Base-by-base conservation (phyloP, 345 rosid genomes). In the Geranium rotundifolium region DNA sequence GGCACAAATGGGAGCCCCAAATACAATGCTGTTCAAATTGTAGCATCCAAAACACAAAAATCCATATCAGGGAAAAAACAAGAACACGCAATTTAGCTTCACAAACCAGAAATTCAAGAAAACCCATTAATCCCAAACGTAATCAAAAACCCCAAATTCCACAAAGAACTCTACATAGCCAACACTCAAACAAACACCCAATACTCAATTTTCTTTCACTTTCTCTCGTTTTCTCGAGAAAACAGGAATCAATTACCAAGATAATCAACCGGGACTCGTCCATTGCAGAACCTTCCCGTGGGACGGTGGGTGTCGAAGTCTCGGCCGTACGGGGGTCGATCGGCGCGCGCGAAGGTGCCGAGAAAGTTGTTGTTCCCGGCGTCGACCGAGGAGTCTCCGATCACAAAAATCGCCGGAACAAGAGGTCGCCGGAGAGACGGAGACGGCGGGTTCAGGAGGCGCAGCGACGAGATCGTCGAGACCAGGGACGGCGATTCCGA, bases 221-320 rank as follows among this genome's bases (percentile, higher is more conserved):
- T 17, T 55, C 57, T 55, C 17, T 55, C 57, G n/a, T 55, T 17
- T 46, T 46, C 52, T 12, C 52, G 41, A 34, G 41, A 46, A 62
- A 19, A 29, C 0, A 0, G 6, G 16, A 12, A 14, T 46, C 16
- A 19, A 18, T 41, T 73, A 83, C 98, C 98, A 57, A 89, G 82
- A 80, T 71, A 89, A 75, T 92, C 95, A 62, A 92, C 97, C 0
- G 95, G 98, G 78, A 89, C 82, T 70, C 96, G 79, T 34, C 98
- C 98, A 77, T 92, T 92, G 76, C 79, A 78, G 75, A 92, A 92
- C 72, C 97, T 80, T 17, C 98, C 95, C 1, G 98, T 92, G 19
- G 98, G 90, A 14, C 30, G 63, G 61, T 81, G 95, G 29, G 95
- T 83, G 30, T 89, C 95, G 56, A 92, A 92, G 79, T 92, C 98